Base-by-base conservation (phyloP, 2,329 filamentous ascomycete genomes). In the Corynespora cassiicola region DNA sequence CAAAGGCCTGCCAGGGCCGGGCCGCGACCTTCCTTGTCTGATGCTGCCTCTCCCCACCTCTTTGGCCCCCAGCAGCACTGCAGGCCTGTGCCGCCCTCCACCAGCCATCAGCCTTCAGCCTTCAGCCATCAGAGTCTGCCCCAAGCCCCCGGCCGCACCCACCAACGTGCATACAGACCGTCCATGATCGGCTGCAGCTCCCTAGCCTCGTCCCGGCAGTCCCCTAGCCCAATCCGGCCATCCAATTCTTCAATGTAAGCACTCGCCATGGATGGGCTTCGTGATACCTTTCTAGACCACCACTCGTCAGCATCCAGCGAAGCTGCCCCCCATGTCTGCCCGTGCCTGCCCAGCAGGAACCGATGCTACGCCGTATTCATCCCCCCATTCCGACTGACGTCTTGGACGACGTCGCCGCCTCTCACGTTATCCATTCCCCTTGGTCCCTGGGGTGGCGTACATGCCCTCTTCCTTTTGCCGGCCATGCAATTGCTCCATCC, bases 351-450 rank as follows among this genome's bases (percentile, higher is more conserved):
- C 28, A 52, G 45, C 40, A 36, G 11, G 37, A 52, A 30, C 46
- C 52, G 47, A 50, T 58, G 52, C 53, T 48, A 56, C 50, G 40
- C 49, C 50, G 47, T 48, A 52, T 56, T 29, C 30, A n/a, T 39
- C 42, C 47, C 45, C 29, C 25, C 41, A 45, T 44, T 42, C 47
- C 41, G 50, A 38, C 17, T 32, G 30, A 16, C 40, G n/a, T 50
- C 47, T 52, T 50, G 45, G 44, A 35, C 39, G 40, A 28, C 36
- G 26, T 39, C 38, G 48, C 45, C 37, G 49, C 45, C 52, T 46
- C 46, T 51, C 36, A 51, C 53, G 49, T 50, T 47, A 52, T 53
- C 42, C 33, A 36, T 21, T 44, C n/a, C n/a, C n/a, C n/a, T n/a
- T n/a, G n/a, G n/a, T n/a, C n/a, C n/a, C n/a, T n/a, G n/a, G n/a